Evolutionary conservation across 495 filamentous ascomycete genomes (phyloP).

Genomic region (Trichoderma orchidacearum): DNA sequence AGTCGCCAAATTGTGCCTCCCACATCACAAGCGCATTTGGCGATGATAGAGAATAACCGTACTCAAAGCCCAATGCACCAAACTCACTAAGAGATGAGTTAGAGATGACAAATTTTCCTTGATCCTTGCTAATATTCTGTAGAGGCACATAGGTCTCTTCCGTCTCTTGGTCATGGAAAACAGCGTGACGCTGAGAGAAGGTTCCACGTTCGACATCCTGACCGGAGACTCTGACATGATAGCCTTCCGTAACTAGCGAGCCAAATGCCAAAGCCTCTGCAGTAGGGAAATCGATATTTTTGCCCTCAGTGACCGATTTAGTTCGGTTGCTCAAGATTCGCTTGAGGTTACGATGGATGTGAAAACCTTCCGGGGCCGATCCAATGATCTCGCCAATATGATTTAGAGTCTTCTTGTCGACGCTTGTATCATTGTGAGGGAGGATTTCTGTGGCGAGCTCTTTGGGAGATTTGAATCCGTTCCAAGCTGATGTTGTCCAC

Average conservation of each 20-base stretch:
- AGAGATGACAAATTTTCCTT: constrained; percentile 88
- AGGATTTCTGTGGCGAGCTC: constrained; percentile 90
- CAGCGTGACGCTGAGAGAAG: constrained; percentile 95
- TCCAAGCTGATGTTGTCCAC: constrained; percentile 97
- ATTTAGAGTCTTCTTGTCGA: constrained; percentile 53
- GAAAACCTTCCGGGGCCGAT: constrained; percentile 68
- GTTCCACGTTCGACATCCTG: constrained; percentile 99
- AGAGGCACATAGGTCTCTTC: constrained; percentile 89
- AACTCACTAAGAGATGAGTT: constrained; percentile 97
- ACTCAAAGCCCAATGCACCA: constrained; percentile 92
- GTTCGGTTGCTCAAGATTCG: constrained; percentile 83
- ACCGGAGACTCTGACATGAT: constrained; percentile 92
- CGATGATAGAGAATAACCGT: constrained; percentile 93
- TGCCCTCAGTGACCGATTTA: constrained; percentile 85
- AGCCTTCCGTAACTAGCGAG: constrained; percentile 75
- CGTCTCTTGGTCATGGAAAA: constrained; percentile 91
- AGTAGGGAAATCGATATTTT: constrained; percentile 94
- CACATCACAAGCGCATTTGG: constrained; percentile 96
- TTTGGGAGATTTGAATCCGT: constrained; percentile 97
- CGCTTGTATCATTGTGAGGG: constrained; percentile 79
- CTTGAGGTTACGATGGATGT: constrained; percentile 86
- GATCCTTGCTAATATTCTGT: constrained; percentile 73
- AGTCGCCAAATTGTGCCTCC: constrained; percentile 99
- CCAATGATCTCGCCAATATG: constrained; percentile 70
- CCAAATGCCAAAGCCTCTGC: constrained; percentile 95